Base-by-base conservation (phyloP, 768 basidiomycete genomes). In the Lactarius psammicola region DNA sequence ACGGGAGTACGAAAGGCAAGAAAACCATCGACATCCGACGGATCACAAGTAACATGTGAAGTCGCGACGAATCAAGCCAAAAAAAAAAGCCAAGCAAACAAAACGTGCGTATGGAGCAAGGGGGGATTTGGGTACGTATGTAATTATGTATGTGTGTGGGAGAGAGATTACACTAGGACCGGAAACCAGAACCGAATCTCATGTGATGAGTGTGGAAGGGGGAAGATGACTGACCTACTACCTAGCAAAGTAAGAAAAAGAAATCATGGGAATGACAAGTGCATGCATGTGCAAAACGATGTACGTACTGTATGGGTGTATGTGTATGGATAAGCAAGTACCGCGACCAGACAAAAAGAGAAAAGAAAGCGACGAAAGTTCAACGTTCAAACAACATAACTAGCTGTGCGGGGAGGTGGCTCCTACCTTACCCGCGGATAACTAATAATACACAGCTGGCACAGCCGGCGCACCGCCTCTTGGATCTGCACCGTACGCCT, bases 391-490 rank as follows among this genome's bases (percentile, higher is more conserved):
- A 42, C 20, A 65, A 56, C 51, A 46, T 44, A 33, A 36, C 40
- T 42, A 46, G 23, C 28, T 18, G 30, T 36, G 34, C 42, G n/a
- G 5, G 34, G 4, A 28, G n/a, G 10, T n/a, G 17, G 8, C 36
- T 7, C 34, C 28, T 13, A 36, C 34, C 26, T 23, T 2, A 38
- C 15, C 15, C 34, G 34, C 34, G 34, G 34, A 36, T 36, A 20
- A 57, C 33, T 65, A 75, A 51, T 63, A 66, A 46, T 66, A 66
- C 56, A 56, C 51, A 13, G 38, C 36, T 56, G 55, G 65, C 7
- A 59, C 51, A 15, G 38, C 60, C 13, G 60, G 18, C 1, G 46
- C 56, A 28, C 57, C 65, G 3, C 49, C 56, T 0, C 65, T 56
- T 9, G 65, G 65, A 49, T 66, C 65, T 1, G 60, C 18, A 23